Base-by-base conservation (phyloP, 2,329 filamentous ascomycete genomes). In the Ophiostoma ulmi region DNA sequence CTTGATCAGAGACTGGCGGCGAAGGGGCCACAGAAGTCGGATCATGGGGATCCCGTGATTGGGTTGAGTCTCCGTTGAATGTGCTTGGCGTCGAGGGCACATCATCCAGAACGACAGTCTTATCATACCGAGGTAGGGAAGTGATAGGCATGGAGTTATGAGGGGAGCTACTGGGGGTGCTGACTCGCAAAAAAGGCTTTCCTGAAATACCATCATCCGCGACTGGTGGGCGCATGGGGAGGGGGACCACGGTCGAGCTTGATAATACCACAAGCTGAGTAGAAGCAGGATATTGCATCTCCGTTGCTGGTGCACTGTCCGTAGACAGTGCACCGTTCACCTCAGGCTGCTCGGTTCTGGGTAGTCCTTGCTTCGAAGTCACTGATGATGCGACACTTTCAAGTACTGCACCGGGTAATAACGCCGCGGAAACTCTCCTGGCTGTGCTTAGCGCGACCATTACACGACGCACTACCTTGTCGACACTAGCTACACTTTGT, bases 181-280 rank as follows among this genome's bases (percentile, higher is more conserved):
- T 75, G 20, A 85, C 83, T 35, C 84, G 80, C 14, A 85, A 77
- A 74, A 87, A 87, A 0, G 85, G 85, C 72, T 78, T 85, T 31
- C 85, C 84, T 7, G 85, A 83, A 38, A 87, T 85, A 11, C 85
- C 85, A 73, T 86, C 84, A 69, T 84, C 81, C 7, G 77, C 72
- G 10, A 74, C 70, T 5, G 77, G 77, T 44, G 75, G 75, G 69
- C 74, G 76, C 68, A 78, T 65, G n/a, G 73, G 65, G 11, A 67
- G 22, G 13, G 38, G 39, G 22, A 67, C 22, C 22, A 31, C 39
- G 14, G 65, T 20, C 5, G 39, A 31, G 39, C 22, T 67, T 17
- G 65, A 67, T 44, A 67, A 2, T 22, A 22, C 3, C 22, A 35
- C 22, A 13, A 26, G 58, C 22, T 35, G 58, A 35, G 14, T 17